A percentile compares a stretch with the other conserved stretches of the same genome.
phyloP scores from a whole-genome alignment of 371 early-diverging fungal genomes.

The Haplosporangium sp. region DNA sequence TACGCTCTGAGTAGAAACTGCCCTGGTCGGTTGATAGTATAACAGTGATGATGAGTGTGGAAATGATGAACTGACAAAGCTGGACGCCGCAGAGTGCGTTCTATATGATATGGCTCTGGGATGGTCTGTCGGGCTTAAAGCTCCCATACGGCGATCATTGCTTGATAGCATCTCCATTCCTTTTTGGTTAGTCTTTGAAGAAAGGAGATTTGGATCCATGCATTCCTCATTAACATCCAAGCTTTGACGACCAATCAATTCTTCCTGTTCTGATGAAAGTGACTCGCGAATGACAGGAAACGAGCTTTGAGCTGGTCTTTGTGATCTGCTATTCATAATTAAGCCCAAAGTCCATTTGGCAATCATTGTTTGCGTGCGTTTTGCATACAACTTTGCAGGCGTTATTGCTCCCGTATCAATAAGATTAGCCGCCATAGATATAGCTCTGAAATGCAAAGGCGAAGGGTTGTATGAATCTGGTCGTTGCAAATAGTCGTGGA shows the following conservation, averaged over 20 bases:
- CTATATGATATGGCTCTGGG: constrained; percentile 38
- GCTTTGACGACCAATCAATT: not conserved
- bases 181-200: not conserved
- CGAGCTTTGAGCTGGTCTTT: constrained; percentile 9
- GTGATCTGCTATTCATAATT: constrained; percentile 46
- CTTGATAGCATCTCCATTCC: constrained; percentile 24
- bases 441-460: constrained; percentile 54
- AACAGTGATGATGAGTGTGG: constrained; percentile 28
- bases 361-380: constrained; percentile 53
- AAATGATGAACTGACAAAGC: constrained; percentile 31
- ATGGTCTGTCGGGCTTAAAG: constrained; percentile 26
- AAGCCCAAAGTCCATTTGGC: constrained; percentile 56
- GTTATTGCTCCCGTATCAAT: constrained; percentile 52
- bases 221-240: constrained; percentile 11
- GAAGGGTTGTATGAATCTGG: constrained; percentile 45
- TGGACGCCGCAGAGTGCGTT: constrained; percentile 23
- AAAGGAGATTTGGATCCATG: not conserved
- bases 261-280: constrained; percentile 23
- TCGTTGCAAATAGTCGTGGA: constrained; percentile 36
- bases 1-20: constrained; percentile 24
- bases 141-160: constrained; percentile 24
- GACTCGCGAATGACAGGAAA: constrained; percentile 48
- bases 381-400: constrained; percentile 50
- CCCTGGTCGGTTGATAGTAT: constrained; percentile 17
- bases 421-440: constrained; percentile 51